Percentiles rank a stretch among this genome's conserved stretches.
Evolutionary conservation across 177 flowering plant species (phyloP).

Genomic region (Vitis hybrid): DNA sequence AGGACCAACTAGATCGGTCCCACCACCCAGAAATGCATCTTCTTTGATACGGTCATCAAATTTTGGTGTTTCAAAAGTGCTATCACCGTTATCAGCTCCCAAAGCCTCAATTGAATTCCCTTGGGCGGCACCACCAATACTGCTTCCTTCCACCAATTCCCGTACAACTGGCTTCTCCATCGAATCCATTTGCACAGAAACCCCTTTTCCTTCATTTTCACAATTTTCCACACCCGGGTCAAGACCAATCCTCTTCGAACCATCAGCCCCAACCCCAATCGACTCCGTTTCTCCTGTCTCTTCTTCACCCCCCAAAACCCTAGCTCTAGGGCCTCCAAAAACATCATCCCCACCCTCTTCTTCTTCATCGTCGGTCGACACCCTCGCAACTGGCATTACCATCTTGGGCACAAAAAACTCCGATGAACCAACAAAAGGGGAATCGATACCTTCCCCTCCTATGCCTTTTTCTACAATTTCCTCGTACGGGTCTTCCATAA

Average conservation of each 20-base stretch:
- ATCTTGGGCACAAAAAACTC: conserved; percentile 7
- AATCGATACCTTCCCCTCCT: conserved; percentile 13
- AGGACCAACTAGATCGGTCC: conserved; percentile 9
- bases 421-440: conserved; percentile 17
- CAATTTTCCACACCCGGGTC: neutral
- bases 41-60: conserved; percentile 6
- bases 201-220: conserved; percentile 5
- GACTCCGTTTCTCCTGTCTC: conserved; percentile 11
- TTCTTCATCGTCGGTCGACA: conserved; percentile 28
- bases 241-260: conserved; percentile 3
- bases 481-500: conserved; percentile 33
- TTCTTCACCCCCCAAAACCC: conserved; percentile 14
- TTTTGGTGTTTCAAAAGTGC: conserved; percentile 8
- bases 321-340: conserved; percentile 1
- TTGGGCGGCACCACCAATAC: conserved; percentile 6
- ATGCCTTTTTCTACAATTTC: conserved; percentile 17
- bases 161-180: too few species aligned
- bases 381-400: conserved; percentile 33
- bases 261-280: conserved; percentile 4
- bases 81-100: conserved; percentile 11
- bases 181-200: neutral
- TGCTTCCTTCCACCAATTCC: neutral
- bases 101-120: conserved; percentile 6
- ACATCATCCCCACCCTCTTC: conserved; percentile 25
- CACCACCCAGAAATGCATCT: neutral